phyloP scores from a whole-genome alignment of 768 basidiomycete species.

The Leucocoprinus leucothites region DNA sequence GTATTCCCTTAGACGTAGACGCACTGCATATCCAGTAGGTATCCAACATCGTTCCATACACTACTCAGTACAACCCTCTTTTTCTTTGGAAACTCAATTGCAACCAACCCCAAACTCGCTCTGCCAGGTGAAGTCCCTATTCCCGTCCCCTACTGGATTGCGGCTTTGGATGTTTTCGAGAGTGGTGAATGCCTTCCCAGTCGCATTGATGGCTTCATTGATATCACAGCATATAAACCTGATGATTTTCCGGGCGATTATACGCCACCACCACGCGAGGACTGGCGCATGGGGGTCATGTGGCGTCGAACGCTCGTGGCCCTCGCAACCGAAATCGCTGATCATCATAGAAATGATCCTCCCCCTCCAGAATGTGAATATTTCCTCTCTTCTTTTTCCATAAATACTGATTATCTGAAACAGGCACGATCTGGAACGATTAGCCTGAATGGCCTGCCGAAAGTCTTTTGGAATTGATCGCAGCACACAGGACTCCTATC shows the following conservation, averaged over 20 bases:
- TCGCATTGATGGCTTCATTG: neutral
- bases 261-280: conserved; percentile 38
- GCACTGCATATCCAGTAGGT: conserved; percentile 38
- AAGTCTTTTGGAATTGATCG: conserved; percentile 15
- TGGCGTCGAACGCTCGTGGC: conserved; percentile 66
- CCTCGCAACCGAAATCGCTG: conserved; percentile 51
- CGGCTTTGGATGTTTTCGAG: conserved; percentile 68
- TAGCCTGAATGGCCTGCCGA: conserved; percentile 12
- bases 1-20: neutral
- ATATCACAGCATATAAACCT: neutral
- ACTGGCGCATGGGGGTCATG: conserved; percentile 67
- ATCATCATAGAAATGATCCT: conserved; percentile 22
- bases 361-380: neutral
- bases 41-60: conserved; percentile 63
- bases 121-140: conserved; percentile 51
- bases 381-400: conserved; percentile 8
- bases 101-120: conserved; percentile 46
- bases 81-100: conserved; percentile 59
- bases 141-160: conserved; percentile 58
- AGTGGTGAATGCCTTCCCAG: conserved; percentile 58
- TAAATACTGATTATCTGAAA: conserved; percentile 10
- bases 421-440: conserved; percentile 11
- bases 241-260: neutral
- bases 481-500: conserved; percentile 15
- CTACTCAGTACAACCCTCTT: conserved; percentile 63